Evolutionary conservation across 2,329 filamentous ascomycete species (phyloP), one percentile per base, ranked within the genome.

Genomic region (Aspergillus jensenii): DNA sequence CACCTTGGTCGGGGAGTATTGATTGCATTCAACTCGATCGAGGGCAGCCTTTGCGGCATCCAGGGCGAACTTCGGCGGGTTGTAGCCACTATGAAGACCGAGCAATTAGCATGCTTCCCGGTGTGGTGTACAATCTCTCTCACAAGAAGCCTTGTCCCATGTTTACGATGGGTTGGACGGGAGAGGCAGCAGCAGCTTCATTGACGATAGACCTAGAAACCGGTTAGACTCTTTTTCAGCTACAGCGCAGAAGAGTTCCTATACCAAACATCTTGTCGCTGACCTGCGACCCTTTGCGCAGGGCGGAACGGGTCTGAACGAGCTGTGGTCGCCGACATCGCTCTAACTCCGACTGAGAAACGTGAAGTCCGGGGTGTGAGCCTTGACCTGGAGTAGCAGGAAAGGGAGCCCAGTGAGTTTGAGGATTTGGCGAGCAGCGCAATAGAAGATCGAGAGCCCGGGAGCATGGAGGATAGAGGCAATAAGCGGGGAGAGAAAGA

Each of bases 1-100:
- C 74, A 84, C 82, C 82, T 92, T 95, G 19, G 95, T 97, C 2
- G 93, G 95, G 21, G 92, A 93, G 82, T 99, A 99, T 81, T 99
- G 95, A 76, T 99, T 99, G 83, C 93, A 97, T 65, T 98, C 95
- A 21, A 99, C 93, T 52, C 87, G 84, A 71, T 96, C 89, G 52
- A 99, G 84, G 40, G 93, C 93, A 40, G 88, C 81, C 77, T 96
- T 98, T 52, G 95, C 95, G 43, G 95, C 95, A 67, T 96, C 85
- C 63, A 97, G 81, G 63, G 97, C 91, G 75, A 96, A 98, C 37
- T 88, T 77, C 7, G 93, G 93, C 56, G 93, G 93, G 72, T 98
- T 98, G 76, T 98, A 98, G 58, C 93, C 93, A 70, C 79, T 80
- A 52, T 40, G 43, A 7, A 43, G 33, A 48, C 25, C 6, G 40